Percentiles rank a stretch among this genome's conserved stretches.
phyloP scores from a whole-genome alignment of 306 rosid species.

The Fagus sylvatica region DNA sequence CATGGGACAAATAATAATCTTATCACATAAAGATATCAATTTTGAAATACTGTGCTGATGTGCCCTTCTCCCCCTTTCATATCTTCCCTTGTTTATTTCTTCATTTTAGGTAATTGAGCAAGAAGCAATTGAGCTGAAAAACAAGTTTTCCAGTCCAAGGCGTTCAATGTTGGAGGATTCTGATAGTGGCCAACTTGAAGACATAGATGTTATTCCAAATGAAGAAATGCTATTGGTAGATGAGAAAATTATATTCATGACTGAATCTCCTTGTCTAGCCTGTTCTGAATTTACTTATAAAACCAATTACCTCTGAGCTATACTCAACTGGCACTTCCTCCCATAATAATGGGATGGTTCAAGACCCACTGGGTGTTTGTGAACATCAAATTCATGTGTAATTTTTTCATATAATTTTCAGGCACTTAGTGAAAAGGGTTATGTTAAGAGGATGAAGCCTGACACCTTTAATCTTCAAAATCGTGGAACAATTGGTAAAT shows the following conservation, averaged over 20 bases:
- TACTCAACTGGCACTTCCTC: no score
- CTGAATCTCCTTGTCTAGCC: background rate
- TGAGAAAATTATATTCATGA: slow-evolving; percentile 16
- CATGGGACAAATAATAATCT: background rate
- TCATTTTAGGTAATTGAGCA: slow-evolving; percentile 63
- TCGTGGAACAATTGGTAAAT: slow-evolving; percentile 99
- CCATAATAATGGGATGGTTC: no score
- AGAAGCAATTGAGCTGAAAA: slow-evolving; percentile 88
- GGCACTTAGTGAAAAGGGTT: slow-evolving; percentile 95
- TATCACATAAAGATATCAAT: background rate
- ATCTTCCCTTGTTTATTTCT: background rate
- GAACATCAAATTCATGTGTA: background rate
- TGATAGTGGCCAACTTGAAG: slow-evolving; percentile 90
- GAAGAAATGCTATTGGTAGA: slow-evolving; percentile 92
- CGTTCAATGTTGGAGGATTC: slow-evolving; percentile 80
- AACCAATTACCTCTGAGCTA: no score
- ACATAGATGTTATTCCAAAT: slow-evolving; percentile 94
- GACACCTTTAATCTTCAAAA: slow-evolving; percentile 80
- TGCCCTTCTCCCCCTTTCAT: background rate
- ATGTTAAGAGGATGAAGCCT: slow-evolving; percentile 95
- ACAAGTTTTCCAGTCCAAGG: slow-evolving; percentile 76
- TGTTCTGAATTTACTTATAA: background rate
- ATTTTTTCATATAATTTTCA: slow-evolving; percentile 34
- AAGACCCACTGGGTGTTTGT: no score
- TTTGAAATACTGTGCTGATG: background rate